These are phyloP conservation scores for Colletotrichum australisinense DNA, from an alignment of 2,329 filamentous ascomycete species.

Conservation along the genomic window DNA sequence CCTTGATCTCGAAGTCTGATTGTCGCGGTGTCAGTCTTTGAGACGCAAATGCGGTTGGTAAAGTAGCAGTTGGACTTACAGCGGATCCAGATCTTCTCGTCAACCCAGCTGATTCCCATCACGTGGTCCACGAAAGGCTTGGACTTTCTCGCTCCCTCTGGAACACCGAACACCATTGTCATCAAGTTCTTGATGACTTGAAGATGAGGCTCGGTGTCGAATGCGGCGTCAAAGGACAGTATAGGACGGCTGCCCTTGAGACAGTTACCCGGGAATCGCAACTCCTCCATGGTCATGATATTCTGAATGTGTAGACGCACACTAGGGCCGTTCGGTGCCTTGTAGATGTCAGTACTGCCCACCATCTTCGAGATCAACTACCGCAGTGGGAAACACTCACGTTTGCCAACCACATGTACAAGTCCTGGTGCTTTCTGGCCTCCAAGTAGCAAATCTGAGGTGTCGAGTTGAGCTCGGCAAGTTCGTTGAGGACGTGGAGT, in stretches of 20 bases:
- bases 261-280: constrained; percentile 97
- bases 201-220: constrained; percentile 85
- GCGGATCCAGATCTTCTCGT: constrained; percentile 95
- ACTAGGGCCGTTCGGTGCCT: constrained; percentile 59
- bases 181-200: constrained; percentile 89
- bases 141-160: constrained; percentile 85
- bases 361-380: neutral
- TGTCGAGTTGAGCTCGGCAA: neutral
- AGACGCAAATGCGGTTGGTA: neutral
- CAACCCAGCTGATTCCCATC: constrained; percentile 89
- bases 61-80: neutral
- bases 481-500: neutral
- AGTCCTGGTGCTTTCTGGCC: constrained; percentile 91
- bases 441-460: constrained; percentile 76
- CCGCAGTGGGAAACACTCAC: neutral
- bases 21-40: neutral
- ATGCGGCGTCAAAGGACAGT: constrained; percentile 91
- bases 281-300: constrained; percentile 88
- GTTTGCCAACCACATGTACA: constrained; percentile 88
- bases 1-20: constrained; percentile 77
- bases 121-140: constrained; percentile 98
- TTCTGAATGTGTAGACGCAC: constrained; percentile 83
- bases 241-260: constrained; percentile 92
- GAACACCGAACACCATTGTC: constrained; percentile 82
- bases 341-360: constrained; percentile 72